Percentiles rank a stretch among this genome's conserved stretches.
These are phyloP conservation scores for Aspergillus carbonarius DNA, from an alignment of 2,329 filamentous ascomycete species.

Conservation along the genomic window DNA sequence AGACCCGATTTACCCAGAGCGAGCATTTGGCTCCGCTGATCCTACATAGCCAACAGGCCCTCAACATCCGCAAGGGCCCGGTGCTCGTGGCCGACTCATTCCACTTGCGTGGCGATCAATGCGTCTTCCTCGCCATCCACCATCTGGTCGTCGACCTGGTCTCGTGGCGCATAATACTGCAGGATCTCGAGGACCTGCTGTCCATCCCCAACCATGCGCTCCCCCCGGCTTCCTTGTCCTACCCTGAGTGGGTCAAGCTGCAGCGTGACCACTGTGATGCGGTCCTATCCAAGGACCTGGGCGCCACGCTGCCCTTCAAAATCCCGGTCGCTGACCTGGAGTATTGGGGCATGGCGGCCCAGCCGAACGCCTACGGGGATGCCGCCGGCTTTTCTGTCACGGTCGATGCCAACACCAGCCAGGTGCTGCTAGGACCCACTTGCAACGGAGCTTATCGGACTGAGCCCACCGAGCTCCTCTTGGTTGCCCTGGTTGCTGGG, in stretches of 20 bases:
- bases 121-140: slow-evolving; percentile 10
- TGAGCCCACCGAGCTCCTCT: not conserved
- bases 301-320: too few species aligned
- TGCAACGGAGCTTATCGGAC: not conserved
- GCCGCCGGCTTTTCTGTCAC: not conserved
- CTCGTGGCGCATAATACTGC: slow-evolving; percentile 15
- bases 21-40: not conserved
- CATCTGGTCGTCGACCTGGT: slow-evolving; percentile 17
- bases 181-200: slow-evolving; percentile 7
- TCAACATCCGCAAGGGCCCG: slow-evolving; percentile 7
- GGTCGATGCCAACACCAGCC: not conserved
- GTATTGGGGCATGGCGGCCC: too few species aligned
- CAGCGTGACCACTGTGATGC: not conserved
- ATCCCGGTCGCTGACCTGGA: too few species aligned
- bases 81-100: slow-evolving; percentile 6
- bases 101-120: not conserved
- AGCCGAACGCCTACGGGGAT: too few species aligned
- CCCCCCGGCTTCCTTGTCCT: not conserved
- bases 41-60: not conserved
- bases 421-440: not conserved
- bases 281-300: too few species aligned
- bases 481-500: not conserved
- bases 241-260: not conserved
- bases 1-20: not conserved
- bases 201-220: not conserved